A percentile compares a stretch with the other conserved stretches of the same genome.
phyloP scores from a whole-genome alignment of 2,329 filamentous ascomycete species.

The Fusarium agapanthi region DNA sequence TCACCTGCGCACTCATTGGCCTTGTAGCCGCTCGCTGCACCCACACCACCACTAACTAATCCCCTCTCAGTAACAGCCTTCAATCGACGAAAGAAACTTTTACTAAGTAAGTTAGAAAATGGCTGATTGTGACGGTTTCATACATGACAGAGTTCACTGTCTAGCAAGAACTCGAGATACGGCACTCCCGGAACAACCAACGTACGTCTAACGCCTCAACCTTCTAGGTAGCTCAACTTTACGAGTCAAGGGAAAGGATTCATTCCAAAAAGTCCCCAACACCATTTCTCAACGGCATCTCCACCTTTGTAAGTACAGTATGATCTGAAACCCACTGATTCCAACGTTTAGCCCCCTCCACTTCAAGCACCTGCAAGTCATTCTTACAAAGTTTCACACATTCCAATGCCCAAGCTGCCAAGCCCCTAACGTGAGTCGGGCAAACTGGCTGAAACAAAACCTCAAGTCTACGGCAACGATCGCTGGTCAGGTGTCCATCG shows the following conservation, averaged over 20 bases:
- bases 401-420: constrained; percentile 1
- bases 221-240: neutral
- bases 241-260: neutral
- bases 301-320: neutral
- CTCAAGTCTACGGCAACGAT: neutral
- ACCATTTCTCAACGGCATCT: neutral
- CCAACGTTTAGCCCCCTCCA: constrained; percentile 8
- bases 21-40: constrained; percentile 37
- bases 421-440: constrained; percentile 6
- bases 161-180: neutral
- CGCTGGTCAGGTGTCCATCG: neutral
- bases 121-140: neutral
- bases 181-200: neutral
- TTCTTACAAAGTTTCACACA: constrained; percentile 25
- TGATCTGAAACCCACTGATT: constrained; percentile 25
- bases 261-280: neutral
- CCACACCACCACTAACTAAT: constrained; percentile 26
- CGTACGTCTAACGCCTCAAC: neutral
- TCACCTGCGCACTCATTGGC: constrained; percentile 27
- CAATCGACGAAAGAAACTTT: neutral
- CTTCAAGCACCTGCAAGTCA: constrained; percentile 17
- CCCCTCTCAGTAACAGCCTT: neutral
- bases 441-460: constrained; percentile 21
- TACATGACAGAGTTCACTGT: neutral
- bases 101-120: neutral